Evolutionary conservation across 2,329 filamentous ascomycete species (phyloP).

Genomic region (Penicillium sp.): DNA sequence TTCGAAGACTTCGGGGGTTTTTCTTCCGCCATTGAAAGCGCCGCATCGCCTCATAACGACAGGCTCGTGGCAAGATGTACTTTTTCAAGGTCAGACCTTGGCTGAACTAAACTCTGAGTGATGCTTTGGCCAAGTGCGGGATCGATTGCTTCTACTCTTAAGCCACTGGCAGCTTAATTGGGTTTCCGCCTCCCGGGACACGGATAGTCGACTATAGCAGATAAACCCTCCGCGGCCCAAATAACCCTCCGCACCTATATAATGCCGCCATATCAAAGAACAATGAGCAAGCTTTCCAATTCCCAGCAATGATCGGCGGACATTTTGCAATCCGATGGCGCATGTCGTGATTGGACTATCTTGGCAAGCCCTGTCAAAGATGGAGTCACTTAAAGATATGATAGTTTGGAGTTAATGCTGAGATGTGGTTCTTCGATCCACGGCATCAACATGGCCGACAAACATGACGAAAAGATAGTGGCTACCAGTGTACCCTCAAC

Average conservation of each 20-base stretch:
- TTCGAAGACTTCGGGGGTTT: not conserved
- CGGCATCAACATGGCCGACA: conserved; percentile 2
- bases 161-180: not conserved
- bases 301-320: not conserved
- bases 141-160: not conserved
- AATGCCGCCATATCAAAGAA: not conserved
- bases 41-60: not conserved
- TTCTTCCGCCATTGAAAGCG: not conserved
- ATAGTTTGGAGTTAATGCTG: not conserved
- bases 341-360: conserved; percentile 29
- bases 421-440: not conserved
- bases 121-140: not conserved
- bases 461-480: conserved; percentile 3
- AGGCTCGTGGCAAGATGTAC: not conserved
- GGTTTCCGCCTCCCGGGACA: not conserved
- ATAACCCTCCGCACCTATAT: not conserved
- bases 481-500: conserved; percentile 7
- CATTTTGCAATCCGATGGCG: not conserved
- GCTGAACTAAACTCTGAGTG: not conserved
- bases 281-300: not conserved
- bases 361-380: conserved; percentile 18
- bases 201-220: not conserved
- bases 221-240: not conserved
- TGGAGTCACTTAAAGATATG: not conserved
- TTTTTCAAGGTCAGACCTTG: not conserved